Base-by-base conservation (phyloP, 2,329 filamentous ascomycete genomes). In the Microdochium trichocladiopsis region DNA sequence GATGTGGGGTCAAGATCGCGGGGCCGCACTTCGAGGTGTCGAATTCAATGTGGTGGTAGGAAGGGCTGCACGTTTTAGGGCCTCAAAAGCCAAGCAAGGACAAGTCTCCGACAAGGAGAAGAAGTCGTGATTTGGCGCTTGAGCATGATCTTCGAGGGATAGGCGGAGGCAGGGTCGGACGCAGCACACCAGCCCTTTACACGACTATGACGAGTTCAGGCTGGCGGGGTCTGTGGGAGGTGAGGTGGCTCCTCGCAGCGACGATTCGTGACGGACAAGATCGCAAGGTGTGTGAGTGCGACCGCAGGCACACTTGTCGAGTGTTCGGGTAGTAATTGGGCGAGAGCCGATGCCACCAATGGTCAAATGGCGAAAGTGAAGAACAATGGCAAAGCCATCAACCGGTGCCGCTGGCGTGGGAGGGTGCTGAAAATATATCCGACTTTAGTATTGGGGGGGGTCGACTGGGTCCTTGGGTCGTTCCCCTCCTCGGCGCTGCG, bases 91-190 rank as follows among this genome's bases (percentile, higher is more conserved):
- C 69, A 68, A 63, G 9, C 41, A 45, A 69, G 66, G 65, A 72
- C 62, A 63, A 70, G 68, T 65, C 72, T 74, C 73, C 72, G 71
- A 62, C 64, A 65, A 66, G 70, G 72, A 71, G 69, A 72, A 62
- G 60, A 64, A 57, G 68, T 62, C 60, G 66, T 63, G 57, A 62
- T 67, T 63, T 63, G 69, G 65, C 70, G 69, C 66, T 66, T 69
- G 66, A 67, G 72, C 72, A 75, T 76, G 70, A 73, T 76, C 60
- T 69, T 58, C 66, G 58, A 60, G 61, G 60, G 56, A 21, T 8
- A 5, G 9, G n/a, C 41, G 18, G 18, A 18, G 6, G 18, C 11
- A 16, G 18, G 18, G 56, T 53, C 62, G 53, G 57, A 55, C 61
- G 60, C 58, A 61, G 57, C 41, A 45, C 41, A 45, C 41, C 53